Conservation (phyloP, 108 stramenopile species). For the Pseudonitzschia multiseries region DNA sequence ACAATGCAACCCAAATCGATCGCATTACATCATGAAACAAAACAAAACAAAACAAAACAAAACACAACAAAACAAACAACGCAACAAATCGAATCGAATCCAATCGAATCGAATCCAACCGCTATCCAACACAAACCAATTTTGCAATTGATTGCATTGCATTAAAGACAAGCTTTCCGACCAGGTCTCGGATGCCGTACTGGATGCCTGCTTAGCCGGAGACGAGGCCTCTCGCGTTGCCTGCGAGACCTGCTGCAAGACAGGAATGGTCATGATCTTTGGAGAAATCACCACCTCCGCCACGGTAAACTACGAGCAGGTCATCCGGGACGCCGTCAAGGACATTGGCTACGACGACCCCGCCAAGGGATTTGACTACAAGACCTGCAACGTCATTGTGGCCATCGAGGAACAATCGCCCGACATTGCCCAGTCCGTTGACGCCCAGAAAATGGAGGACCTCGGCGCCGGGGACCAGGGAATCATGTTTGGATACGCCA, state of each 20-base stretch:
- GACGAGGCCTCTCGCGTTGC: conserved; percentile 93
- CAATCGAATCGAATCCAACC: too few species aligned
- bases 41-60: too few species aligned
- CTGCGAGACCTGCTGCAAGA: conserved; percentile 97
- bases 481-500: conserved; percentile 97
- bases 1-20: too few species aligned
- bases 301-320: conserved; percentile 96
- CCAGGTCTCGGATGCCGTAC: conserved; percentile 94
- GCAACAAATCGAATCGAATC: too few species aligned
- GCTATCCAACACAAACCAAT: too few species aligned
- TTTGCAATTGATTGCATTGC: too few species aligned
- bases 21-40: too few species aligned
- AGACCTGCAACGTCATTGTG: conserved; percentile 96
- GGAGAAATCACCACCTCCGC: conserved; percentile 97
- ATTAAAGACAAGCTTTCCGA: conserved; percentile 94
- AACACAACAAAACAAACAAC: too few species aligned
- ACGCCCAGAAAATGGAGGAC: conserved; percentile 89
- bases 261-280: conserved; percentile 97
- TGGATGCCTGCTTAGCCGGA: conserved; percentile 94
- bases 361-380: conserved; percentile 97
- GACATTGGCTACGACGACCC: conserved; percentile 95
- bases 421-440: conserved; percentile 95
- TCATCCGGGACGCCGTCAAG: conserved; percentile 94
- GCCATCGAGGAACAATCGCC: conserved; percentile 97
- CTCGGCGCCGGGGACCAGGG: conserved; percentile 98